A percentile compares a stretch with the other conserved stretches of the same genome.
These are phyloP conservation scores for Pythium angustatum DNA, from an alignment of 352 stramenopile species.

Conservation along the genomic window DNA sequence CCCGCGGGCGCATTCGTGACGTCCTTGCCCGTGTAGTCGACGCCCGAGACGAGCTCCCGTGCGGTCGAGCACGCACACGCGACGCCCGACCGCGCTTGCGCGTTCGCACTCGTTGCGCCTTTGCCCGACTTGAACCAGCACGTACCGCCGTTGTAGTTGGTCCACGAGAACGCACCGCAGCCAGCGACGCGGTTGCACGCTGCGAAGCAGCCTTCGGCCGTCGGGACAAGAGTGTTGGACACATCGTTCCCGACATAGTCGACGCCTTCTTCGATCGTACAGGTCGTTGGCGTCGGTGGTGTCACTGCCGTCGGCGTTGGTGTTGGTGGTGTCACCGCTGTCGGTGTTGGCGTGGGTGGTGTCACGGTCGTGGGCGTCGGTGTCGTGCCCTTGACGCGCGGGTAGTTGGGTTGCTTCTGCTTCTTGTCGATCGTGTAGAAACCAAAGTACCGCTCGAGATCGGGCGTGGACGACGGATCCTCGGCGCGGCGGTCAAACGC, in stretches of 20 bases:
- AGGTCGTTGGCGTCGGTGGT: neutral
- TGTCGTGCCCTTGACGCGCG: neutral
- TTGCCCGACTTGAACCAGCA: slow-evolving; percentile 30
- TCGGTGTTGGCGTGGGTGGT: neutral
- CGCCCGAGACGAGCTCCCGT: slow-evolving; percentile 1
- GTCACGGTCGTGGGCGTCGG: neutral
- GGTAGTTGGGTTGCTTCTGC: slow-evolving; percentile 30
- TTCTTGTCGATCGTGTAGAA: slow-evolving; percentile 30
- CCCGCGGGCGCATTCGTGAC: slow-evolving; percentile 6
- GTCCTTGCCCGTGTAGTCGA: slow-evolving; percentile 29
- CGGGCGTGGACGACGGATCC: slow-evolving; percentile 11
- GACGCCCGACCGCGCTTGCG: slow-evolving; percentile 9
- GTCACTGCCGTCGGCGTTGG: neutral
- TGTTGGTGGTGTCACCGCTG: no score
- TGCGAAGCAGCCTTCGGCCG: slow-evolving; percentile 15
- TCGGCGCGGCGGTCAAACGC: slow-evolving; percentile 36
- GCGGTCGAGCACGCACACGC: slow-evolving; percentile 15
- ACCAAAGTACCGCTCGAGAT: slow-evolving; percentile 37
- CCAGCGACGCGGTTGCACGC: slow-evolving; percentile 3
- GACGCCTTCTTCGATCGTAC: slow-evolving; percentile 16
- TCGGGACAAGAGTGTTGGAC: neutral
- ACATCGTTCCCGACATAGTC: slow-evolving; percentile 22
- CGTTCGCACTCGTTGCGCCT: neutral
- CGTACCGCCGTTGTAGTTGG: slow-evolving; percentile 30
- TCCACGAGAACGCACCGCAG: slow-evolving; percentile 35